Conservation (phyloP, 768 basidiomycete genomes). For the Mycena amicta region DNA sequence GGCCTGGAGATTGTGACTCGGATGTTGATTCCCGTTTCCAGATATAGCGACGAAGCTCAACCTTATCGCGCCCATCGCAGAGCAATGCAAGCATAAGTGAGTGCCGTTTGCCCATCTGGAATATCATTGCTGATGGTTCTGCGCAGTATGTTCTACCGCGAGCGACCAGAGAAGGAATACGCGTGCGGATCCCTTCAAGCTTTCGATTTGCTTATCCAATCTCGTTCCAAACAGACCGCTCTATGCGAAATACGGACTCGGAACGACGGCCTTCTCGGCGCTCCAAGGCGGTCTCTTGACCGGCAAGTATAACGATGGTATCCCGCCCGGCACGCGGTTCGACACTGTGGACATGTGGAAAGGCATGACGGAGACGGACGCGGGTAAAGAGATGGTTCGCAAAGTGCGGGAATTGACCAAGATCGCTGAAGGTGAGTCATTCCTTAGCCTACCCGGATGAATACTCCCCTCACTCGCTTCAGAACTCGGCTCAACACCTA, state of each 20-base stretch:
- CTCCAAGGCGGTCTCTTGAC: constrained; percentile 77
- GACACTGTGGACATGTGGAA: not conserved
- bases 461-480: not conserved
- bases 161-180: constrained; percentile 79
- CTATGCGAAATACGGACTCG: constrained; percentile 67
- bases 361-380: not conserved
- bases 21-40: constrained; percentile 22
- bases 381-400: constrained; percentile 38
- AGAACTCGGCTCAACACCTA: constrained; percentile 58
- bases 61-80: constrained; percentile 69
- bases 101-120: constrained; percentile 10
- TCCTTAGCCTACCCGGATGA: constrained; percentile 2
- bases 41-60: constrained; percentile 70
- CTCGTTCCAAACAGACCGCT: constrained; percentile 43
- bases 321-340: not conserved
- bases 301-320: constrained; percentile 47
- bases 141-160: constrained; percentile 71
- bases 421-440: constrained; percentile 61
- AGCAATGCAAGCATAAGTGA: constrained; percentile 76
- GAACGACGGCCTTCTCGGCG: constrained; percentile 75
- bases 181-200: constrained; percentile 37
- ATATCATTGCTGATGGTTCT: not conserved
- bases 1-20: too few species aligned
- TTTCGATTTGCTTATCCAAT: not conserved
- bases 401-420: constrained; percentile 71